A percentile compares a stretch with the other conserved stretches of the same genome.
phyloP scores from a whole-genome alignment of 257 asterid species.

The Gynochthodes officinalis region DNA sequence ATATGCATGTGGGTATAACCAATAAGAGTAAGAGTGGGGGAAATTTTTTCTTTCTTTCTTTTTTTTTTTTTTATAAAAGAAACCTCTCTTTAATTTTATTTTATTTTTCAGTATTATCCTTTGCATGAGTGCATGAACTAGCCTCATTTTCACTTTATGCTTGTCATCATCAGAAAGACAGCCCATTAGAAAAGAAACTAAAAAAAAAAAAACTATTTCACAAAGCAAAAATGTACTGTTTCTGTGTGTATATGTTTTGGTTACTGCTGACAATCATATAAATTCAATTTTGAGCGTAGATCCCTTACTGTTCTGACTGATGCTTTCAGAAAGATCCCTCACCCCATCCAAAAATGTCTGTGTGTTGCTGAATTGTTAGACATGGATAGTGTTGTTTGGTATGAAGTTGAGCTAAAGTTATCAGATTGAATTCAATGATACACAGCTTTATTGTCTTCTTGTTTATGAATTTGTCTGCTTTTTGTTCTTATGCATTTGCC shows the following conservation, averaged over 20 bases:
- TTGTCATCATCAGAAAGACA: no score
- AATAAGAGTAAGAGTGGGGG: no score
- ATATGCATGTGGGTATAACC: no score
- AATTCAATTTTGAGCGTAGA: neutral
- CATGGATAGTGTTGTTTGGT: constrained; percentile 65
- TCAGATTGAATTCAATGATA: constrained; percentile 28
- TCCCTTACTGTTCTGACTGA: neutral
- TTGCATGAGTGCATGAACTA: neutral
- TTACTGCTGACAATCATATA: neutral
- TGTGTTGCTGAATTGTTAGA: constrained; percentile 41
- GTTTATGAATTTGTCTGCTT: constrained; percentile 36
- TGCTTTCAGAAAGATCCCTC: constrained; percentile 5
- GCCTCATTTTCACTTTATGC: neutral
- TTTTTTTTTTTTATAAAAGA: no score
- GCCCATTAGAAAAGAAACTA: no score
- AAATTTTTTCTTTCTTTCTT: no score
- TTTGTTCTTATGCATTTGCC: constrained; percentile 74
- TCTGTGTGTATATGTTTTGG: no score
- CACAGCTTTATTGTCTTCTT: constrained; percentile 44
- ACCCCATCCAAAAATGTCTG: constrained; percentile 30
- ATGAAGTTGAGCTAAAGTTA: constrained; percentile 47
- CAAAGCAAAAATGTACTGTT: no score
- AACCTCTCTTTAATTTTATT: neutral
- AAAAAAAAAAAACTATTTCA: no score
- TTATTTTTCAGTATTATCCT: neutral